Conservation (phyloP, 106 monocot species). For the Narthecium ossifragum region DNA sequence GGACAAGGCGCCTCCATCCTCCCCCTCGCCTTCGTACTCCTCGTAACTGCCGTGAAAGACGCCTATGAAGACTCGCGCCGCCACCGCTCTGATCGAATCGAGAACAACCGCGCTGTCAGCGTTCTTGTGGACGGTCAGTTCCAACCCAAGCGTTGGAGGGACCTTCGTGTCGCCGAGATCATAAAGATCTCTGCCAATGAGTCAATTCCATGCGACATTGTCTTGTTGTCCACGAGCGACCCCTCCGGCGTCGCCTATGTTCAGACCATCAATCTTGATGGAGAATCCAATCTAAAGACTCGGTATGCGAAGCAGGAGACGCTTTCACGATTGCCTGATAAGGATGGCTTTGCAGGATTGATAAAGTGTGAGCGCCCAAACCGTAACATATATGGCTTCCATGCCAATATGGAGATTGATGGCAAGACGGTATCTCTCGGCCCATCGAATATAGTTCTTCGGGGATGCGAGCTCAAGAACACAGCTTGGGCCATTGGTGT, state of each 20-base stretch:
- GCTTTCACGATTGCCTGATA: slow-evolving; percentile 2
- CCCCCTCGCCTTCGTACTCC: slow-evolving; percentile 80
- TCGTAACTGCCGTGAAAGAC: slow-evolving; percentile 86
- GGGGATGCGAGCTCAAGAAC: slow-evolving; percentile 66
- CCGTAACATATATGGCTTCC: slow-evolving; percentile 65
- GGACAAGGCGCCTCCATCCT: slow-evolving; percentile 69
- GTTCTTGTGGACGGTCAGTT: slow-evolving; percentile 31
- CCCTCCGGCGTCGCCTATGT: slow-evolving; percentile 86
- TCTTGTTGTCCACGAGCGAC: slow-evolving; percentile 71
- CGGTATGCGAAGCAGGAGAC: slow-evolving; percentile 81
- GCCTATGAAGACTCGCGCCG: slow-evolving; percentile 86
- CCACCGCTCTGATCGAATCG: slow-evolving; percentile 76
- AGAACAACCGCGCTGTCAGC: slow-evolving; percentile 54
- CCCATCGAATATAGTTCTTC: slow-evolving; percentile 42
- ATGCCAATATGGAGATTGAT: slow-evolving; percentile 37
- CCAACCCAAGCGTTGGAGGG: slow-evolving; percentile 53
- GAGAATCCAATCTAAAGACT: slow-evolving; percentile 91
- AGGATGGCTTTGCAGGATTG: background rate
- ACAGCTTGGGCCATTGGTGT: slow-evolving; percentile 51
- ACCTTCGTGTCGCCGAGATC: slow-evolving; percentile 61
- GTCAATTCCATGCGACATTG: slow-evolving; percentile 80
- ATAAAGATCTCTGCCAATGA: slow-evolving; percentile 47
- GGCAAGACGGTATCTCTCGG: slow-evolving; percentile 37
- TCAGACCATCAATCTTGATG: slow-evolving; percentile 91
- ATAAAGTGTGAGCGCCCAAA: slow-evolving; percentile 57